Base-by-base conservation (phyloP, 176 grass and related monocot genomes). In the Carex cristatella region DNA sequence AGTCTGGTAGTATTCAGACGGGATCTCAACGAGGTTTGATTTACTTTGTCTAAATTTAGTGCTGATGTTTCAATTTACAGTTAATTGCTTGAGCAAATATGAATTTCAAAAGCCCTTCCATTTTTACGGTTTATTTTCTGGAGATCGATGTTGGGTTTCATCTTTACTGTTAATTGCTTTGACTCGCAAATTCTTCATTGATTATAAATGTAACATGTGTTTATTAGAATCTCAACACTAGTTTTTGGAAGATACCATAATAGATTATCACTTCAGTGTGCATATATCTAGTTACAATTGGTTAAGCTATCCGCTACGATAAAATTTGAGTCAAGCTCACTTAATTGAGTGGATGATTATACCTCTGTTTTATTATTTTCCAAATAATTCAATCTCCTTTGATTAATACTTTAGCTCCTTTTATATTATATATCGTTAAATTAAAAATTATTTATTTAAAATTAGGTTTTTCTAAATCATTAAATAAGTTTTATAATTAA, bases 41-140 rank as follows among this genome's bases (percentile, higher is more conserved):
- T 66, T 64, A 5, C 27, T 16, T 69, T 68, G 12, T 23, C 81
- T 83, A 83, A 83, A 83, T 54, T 83, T 83, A 69, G 81, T 57
- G 16, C 7, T 10, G 16, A 35, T 33, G 28, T 78, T 56, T 35
- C 1, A 77, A 28, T 55, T 79, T 7, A 54, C 16, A 55, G 59
- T 83, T 83, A 38, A 8, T 64, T 83, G 42, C 1, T 69, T 2
- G 2, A 76, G 27, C 48, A 55, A 55, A 15, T 13, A 51, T 75
- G 19, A 75, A 75, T 30, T 69, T 54, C 16, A 83, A 83, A 37
- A 55, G 23, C n/a, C 44, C 3, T 15, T 48, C 16, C 1, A 37
- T 61, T 77, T 60, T 80, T 8, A 62, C 16, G 49, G 38, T 51
- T 10, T 51, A 10, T 13, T 46, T 46, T 69, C 15, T 71, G 48